Evolutionary conservation across 2,329 filamentous ascomycete genomes (phyloP).

Genomic region (Aureobasidium sp.): DNA sequence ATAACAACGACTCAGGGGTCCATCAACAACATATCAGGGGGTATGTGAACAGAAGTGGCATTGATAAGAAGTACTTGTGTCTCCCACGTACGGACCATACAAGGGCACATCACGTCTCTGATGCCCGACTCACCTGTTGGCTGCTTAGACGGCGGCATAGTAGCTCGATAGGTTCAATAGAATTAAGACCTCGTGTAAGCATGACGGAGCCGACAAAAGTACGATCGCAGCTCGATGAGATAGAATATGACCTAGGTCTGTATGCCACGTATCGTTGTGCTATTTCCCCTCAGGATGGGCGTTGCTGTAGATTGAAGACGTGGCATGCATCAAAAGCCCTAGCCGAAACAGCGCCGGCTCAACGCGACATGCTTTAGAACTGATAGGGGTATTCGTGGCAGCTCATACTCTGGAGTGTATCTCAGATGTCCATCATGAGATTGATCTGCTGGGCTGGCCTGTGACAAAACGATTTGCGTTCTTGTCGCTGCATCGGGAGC

Average conservation of each 20-base stretch:
- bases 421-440: neutral
- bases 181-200: neutral
- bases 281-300: neutral
- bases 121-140: conserved; percentile 2
- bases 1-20: neutral
- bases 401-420: neutral
- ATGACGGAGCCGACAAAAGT: neutral
- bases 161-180: neutral
- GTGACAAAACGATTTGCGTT: neutral
- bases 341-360: neutral
- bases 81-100: neutral
- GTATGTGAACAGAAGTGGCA: neutral
- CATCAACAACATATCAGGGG: neutral
- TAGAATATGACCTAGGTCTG: neutral
- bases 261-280: neutral
- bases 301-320: neutral
- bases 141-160: neutral
- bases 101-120: neutral
- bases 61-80: neutral
- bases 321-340: neutral
- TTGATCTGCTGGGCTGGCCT: neutral
- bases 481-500: neutral
- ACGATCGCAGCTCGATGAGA: too few relatives aligned
- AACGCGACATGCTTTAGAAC: neutral
- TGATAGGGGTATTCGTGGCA: neutral